Base-by-base conservation (phyloP, 805 yeast genomes). In the Starmerella cellae region DNA sequence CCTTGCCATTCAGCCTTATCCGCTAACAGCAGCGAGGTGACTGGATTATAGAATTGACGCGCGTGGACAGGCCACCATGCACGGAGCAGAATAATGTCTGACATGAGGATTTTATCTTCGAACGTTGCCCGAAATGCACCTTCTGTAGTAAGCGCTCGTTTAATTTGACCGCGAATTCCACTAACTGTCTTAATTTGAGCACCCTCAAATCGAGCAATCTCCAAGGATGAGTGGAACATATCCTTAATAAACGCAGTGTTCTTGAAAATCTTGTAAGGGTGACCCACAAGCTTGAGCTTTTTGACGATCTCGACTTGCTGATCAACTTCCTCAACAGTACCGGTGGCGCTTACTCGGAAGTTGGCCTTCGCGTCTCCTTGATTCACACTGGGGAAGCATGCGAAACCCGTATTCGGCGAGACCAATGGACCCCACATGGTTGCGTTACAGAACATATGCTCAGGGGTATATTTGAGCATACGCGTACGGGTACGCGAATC, bases 401-500 rank as follows among this genome's bases (percentile, higher is more conserved):
- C 88, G 61, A 91, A 93, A 1, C 97, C 93, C 0, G 98, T 88
- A 58, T 88, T 88, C 32, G 98, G 98, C 1, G 96, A 84, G 39
- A 88, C 95, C 42, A 91, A 69, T 11, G 99, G 99, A 1, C 98
- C 98, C 58, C 85, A 91, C 62, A 91, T 85, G 26, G 95, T 80
- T 1, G 95, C 96, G 58, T 79, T 77, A 69, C 98, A 91, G 60
- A 81, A 88, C 20, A 95, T 83, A 62, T 91, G 99, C 58, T 91
- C 99, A 6, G 98, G 98, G 0, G 98, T 91, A 60, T 91, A 91
- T 60, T 91, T 91, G 64, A 91, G 71, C 95, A 91, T 83, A 66
- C 98, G 79, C 57, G 87, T 88, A 68, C 99, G 75, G 13, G 99
- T 91, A 65, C 99, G 73, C 5, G 98, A 91, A 62, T 91, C 99